Conservation (phyloP, 2,329 filamentous ascomycete genomes). For the Hypocrella siamensis region DNA sequence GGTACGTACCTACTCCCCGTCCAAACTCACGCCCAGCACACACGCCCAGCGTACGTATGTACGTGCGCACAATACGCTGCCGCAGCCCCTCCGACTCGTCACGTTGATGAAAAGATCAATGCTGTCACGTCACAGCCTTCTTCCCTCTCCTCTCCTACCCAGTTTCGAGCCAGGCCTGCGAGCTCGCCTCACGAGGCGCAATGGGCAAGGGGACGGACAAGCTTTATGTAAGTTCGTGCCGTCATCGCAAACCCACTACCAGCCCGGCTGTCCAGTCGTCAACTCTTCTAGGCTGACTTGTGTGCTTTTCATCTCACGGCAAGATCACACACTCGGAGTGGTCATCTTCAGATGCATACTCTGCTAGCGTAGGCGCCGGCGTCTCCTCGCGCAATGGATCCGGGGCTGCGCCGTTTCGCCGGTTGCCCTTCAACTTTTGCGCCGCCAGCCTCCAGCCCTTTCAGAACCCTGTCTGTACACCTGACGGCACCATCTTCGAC, state of each 20-base stretch:
- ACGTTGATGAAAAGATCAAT: too few species aligned
- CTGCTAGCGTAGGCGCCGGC: conserved; percentile 60
- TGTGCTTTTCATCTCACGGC: too few species aligned
- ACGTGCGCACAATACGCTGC: too few species aligned
- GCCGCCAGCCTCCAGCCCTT: conserved; percentile 92
- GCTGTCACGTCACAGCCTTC: too few species aligned
- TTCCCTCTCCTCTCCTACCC: not conserved
- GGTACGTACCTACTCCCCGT: too few species aligned
- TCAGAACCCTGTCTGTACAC: conserved; percentile 82
- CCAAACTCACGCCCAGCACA: too few species aligned
- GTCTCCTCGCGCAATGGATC: conserved; percentile 37
- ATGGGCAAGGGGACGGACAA: conserved; percentile 31
- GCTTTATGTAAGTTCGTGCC: conserved; percentile 20
- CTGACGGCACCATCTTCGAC: conserved; percentile 81
- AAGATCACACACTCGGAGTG: conserved; percentile 98
- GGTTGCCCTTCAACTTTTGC: conserved; percentile 96
- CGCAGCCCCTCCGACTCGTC: too few species aligned
- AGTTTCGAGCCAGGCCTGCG: not conserved
- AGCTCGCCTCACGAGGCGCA: conserved; percentile 4
- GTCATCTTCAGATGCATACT: conserved; percentile 80
- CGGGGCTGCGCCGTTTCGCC: conserved; percentile 51
- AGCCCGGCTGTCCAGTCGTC: too few species aligned
- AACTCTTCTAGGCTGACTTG: too few species aligned
- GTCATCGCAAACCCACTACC: not conserved
- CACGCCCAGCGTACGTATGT: too few species aligned